Base-by-base conservation (phyloP, 805 yeast species). In the Priceomyces medius region DNA sequence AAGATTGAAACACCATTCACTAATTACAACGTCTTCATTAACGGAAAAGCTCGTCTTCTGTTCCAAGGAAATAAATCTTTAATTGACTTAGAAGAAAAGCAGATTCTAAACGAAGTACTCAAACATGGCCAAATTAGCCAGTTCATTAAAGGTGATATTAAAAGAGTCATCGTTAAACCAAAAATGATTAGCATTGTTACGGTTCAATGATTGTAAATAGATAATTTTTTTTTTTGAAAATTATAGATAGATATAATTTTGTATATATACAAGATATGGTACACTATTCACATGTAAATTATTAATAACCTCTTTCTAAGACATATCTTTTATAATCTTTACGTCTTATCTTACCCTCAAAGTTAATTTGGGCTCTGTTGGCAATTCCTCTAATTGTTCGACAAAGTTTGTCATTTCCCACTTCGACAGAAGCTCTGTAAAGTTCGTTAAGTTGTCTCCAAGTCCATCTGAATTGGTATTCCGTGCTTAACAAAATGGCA, bases 391-490 rank as follows among this genome's bases (percentile, higher is more conserved):
- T 53, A 18, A 68, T 49, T 1, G 68, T 60, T 20, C 53, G 49
- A n/a, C 61, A 49, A 4, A 59, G 51, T 20, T 49, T 51, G 20
- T 54, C 61, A 36, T 63, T 50, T 0, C 71, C 75, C 3, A 62
- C 40, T 3, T 63, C 61, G 4, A 51, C 55, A 3, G 71, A 65
- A 7, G 64, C 64, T 1, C 46, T 37, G 41, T 64, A 54, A 12
- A 71, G 50, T 7, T 47, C 51, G 13, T 53, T 50, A 16, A 70
- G 56, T 32, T 68, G 63, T 31, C 48, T 53, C 73, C 72, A 66
- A 1, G 69, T 73, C 97, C 97, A 89, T 21, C 73, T 65, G 58
- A 87, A 85, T 49, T 80, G 80, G 31, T 75, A 77, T 49, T 78
- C 77, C 0, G 95, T 81, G 20, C 90, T 77, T 43, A 78, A 55